Conservation (phyloP, 2,329 filamentous ascomycete species). For the Chaetomium sp. region DNA sequence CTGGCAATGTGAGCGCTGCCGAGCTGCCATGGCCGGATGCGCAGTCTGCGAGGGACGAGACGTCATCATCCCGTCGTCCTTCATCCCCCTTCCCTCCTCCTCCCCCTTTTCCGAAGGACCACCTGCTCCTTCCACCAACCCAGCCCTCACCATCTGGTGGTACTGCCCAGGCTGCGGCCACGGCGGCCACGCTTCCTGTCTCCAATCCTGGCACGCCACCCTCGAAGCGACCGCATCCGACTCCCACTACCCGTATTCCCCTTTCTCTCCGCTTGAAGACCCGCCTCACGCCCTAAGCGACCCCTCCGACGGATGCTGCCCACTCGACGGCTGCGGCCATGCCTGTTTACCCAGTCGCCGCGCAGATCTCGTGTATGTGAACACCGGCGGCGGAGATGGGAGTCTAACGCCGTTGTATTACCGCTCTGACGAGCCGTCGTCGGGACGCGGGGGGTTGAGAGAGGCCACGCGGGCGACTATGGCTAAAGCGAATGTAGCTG, state of each 20-base stretch:
- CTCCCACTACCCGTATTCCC: too few relatives aligned
- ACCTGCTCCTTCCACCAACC: slow-evolving; percentile 2
- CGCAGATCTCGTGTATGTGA: slow-evolving; percentile 39
- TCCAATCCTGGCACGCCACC: slow-evolving; percentile 51
- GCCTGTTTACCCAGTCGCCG: slow-evolving; percentile 54
- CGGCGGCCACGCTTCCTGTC: slow-evolving; percentile 55
- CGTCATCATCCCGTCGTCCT: slow-evolving; percentile 32
- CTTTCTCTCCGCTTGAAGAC: slow-evolving; percentile 5
- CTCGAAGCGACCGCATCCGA: slow-evolving; percentile 15
- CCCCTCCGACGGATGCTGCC: slow-evolving; percentile 52
- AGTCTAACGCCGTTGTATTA: slow-evolving; percentile 23
- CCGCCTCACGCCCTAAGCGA: slow-evolving; percentile 28
- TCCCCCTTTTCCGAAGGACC: background rate
- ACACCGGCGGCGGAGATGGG: slow-evolving; percentile 45
- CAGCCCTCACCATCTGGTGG: slow-evolving; percentile 49
- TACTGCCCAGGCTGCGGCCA: slow-evolving; percentile 57
- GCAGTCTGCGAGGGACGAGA: slow-evolving; percentile 53
- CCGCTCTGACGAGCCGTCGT: too few relatives aligned
- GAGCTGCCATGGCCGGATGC: slow-evolving; percentile 47
- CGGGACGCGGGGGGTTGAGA: slow-evolving; percentile 31
- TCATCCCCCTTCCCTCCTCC: slow-evolving; percentile 22
- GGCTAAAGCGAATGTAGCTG: slow-evolving; percentile 16
- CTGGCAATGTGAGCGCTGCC: slow-evolving; percentile 55
- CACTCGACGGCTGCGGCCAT: slow-evolving; percentile 59
- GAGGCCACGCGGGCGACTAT: slow-evolving; percentile 28